Base-by-base conservation (phyloP, 2,329 filamentous ascomycete genomes). In the Coniochaeta sp. region DNA sequence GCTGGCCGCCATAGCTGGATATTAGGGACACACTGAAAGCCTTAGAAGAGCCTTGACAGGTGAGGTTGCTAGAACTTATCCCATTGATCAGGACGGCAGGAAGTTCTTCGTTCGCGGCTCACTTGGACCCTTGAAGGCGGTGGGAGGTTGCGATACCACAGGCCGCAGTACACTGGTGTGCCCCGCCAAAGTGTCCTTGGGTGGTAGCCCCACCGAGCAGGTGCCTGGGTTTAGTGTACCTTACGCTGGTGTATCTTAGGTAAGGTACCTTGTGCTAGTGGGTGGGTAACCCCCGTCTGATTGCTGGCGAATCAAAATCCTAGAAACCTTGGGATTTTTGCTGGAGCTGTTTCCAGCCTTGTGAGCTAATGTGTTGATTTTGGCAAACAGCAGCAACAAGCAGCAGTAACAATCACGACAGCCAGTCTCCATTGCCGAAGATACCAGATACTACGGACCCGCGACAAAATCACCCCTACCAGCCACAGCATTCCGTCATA, bases 1-100 rank as follows among this genome's bases (percentile, higher is more conserved):
- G 71, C 75, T 85, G 63, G 83, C 78, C 62, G 83, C 81, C 83
- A 86, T 86, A 67, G 63, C 72, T 69, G 62, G 58, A 34, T 55
- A 7, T 14, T 26, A 12, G 12, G 12, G 24, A 31, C 22, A 52
- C 22, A 50, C 28, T 31, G 43, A 36, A 9, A 19, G 40, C 22
- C 47, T 56, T n/a, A 31, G 24, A 34, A 24, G 22, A 36, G 33
- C 38, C 31, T 55, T 33, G 17, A 7, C n/a, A 34, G 34, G 40
- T 36, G 31, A 17, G 34, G 34, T 58, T 19, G 31, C 22, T 57
- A 22, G 26, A 40, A 36, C 24, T 26, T 55, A 57, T 43, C n/a
- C n/a, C 38, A 54, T 57, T 33, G 38, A 60, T 24, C 36, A 43
- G 12, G 22, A 12, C 7, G n/a, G 22, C 47, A 6, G 24, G 24